Conservation (phyloP, 805 yeast genomes). For the Lipomyces mesembrius region DNA sequence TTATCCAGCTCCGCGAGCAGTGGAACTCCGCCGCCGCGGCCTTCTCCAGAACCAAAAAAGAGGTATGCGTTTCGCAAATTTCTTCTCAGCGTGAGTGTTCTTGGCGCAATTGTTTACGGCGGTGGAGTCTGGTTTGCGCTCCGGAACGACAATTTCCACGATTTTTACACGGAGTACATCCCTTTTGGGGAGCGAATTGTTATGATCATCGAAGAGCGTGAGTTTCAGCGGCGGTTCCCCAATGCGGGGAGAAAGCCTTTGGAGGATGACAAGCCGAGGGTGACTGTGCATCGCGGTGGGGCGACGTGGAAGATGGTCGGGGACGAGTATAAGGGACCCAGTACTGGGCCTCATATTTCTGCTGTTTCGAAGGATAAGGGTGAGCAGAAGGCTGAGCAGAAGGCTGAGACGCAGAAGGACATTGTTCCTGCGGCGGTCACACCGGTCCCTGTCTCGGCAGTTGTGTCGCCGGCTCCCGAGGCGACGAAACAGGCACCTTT, state of each 20-base stretch:
- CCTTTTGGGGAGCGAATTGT: constrained; percentile 66
- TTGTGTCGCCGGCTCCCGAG: constrained; percentile 5
- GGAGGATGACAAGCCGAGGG: constrained; percentile 24
- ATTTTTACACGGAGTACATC: constrained; percentile 62
- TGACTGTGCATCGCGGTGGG: constrained; percentile 37
- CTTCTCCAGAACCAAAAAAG: constrained; percentile 36
- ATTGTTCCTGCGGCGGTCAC: constrained; percentile 35
- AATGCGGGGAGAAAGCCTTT: constrained; percentile 33
- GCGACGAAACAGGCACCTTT: constrained; percentile 7
- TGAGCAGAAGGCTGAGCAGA: constrained; percentile 7
- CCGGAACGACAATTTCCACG: constrained; percentile 63
- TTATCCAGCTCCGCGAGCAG: constrained; percentile 19
- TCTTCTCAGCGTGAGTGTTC: constrained; percentile 39
- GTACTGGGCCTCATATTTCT: constrained; percentile 33
- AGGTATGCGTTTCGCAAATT: constrained; percentile 44
- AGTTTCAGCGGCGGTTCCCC: constrained; percentile 42
- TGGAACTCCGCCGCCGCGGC: constrained; percentile 21
- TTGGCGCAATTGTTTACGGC: constrained; percentile 53
- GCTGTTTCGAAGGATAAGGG: constrained; percentile 27
- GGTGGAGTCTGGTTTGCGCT: constrained; percentile 65
- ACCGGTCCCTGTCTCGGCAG: constrained; percentile 28
- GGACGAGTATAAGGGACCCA: constrained; percentile 38
- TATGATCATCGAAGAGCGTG: constrained; percentile 54
- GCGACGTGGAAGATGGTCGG: constrained; percentile 37
- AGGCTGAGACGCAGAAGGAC: constrained; percentile 22